Percentiles rank a stretch among this genome's conserved stretches.
phyloP scores from a whole-genome alignment of 805 yeast species.

The Zygotorulaspora florentina region DNA sequence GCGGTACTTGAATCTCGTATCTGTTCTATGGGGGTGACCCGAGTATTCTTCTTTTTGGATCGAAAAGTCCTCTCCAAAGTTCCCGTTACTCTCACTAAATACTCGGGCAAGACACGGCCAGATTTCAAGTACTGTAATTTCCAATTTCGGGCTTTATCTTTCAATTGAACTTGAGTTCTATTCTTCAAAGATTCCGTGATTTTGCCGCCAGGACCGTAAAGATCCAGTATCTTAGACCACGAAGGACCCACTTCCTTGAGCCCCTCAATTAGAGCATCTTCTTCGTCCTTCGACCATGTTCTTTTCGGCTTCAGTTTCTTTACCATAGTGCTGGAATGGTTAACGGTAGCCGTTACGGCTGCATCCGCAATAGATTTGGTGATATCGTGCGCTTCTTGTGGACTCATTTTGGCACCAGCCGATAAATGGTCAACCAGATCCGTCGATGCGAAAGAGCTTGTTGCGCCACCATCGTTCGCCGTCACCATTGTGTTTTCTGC shows the following conservation, averaged over 20 bases:
- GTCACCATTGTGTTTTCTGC: neutral
- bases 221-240: conserved; percentile 86
- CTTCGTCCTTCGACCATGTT: conserved; percentile 83
- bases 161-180: conserved; percentile 85
- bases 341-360: conserved; percentile 23
- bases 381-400: conserved; percentile 2
- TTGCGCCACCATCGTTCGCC: neutral
- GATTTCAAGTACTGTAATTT: conserved; percentile 78
- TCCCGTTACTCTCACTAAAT: conserved; percentile 82
- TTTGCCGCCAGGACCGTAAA: conserved; percentile 93
- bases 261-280: conserved; percentile 76
- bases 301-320: conserved; percentile 32
- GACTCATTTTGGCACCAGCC: conserved; percentile 4
- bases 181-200: conserved; percentile 78
- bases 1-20: conserved; percentile 10
- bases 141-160: conserved; percentile 96
- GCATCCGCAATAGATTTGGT: conserved; percentile 22
- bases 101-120: conserved; percentile 73
- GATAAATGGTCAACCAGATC: conserved; percentile 2
- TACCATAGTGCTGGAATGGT: conserved; percentile 5
- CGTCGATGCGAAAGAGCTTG: conserved; percentile 7
- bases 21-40: conserved; percentile 4
- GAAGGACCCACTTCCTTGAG: conserved; percentile 80
- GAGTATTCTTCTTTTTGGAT: conserved; percentile 31
- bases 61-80: conserved; percentile 58